Evolutionary conservation across 1,284 basidiomycete genomes (phyloP), one percentile per base, ranked within the genome.

Genomic region (Nidula niveotomentosa): DNA sequence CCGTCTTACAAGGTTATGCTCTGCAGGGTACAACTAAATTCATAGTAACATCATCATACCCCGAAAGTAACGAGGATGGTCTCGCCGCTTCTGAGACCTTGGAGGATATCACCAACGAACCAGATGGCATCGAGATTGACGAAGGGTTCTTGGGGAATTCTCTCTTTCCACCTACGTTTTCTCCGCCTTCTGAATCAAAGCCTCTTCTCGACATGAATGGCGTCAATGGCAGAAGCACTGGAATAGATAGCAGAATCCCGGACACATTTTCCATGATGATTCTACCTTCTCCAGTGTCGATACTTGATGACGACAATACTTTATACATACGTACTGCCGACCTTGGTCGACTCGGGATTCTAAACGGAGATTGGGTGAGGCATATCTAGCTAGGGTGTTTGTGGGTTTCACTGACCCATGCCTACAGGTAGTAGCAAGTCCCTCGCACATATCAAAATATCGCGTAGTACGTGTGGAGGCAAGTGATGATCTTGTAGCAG

Each of bases 311-410:
- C 56, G 74, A 83, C 51, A 72, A 67, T 47, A 79, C 81, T 1
- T 58, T 90, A 0, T 88, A 83, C 61, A 60, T 88, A 30, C 75
- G 79, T 18, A 84, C 86, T 2, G 67, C 75, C 15, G 88, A 91
- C 52, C 76, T 98, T 13, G 85, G 85, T 9, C 77, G 79, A 49
- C 72, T 94, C 33, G 94, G 94, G 0, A 73, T 92, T 3, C 83
- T 96, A 59, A 86, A 87, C 60, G 91, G 92, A 36, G 93, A 97
- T 68, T 96, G 94, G 94, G 94, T 93, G 63, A 62, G 87, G 66
- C 7, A 52, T n/a, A n/a, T n/a, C n/a, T n/a, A n/a, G n/a, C n/a
- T n/a, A n/a, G n/a, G n/a, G n/a, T n/a, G n/a, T n/a, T n/a, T n/a
- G n/a, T n/a, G n/a, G n/a, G n/a, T n/a, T n/a, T n/a, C n/a, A n/a